phyloP scores from a whole-genome alignment of 768 basidiomycete species.

The Phallus indusiatus region DNA sequence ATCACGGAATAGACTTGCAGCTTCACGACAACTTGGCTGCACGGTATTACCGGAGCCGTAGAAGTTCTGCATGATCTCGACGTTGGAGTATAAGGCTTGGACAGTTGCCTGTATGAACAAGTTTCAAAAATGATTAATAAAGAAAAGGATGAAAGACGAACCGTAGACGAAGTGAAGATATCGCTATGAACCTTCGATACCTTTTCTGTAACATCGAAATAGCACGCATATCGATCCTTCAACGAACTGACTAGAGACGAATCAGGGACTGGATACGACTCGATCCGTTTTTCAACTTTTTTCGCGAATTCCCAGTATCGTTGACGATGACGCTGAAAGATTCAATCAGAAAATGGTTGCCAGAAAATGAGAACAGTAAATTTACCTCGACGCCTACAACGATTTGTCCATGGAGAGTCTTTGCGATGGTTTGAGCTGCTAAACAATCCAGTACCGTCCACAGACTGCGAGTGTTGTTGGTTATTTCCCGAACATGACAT shows the following conservation, averaged over 20 bases:
- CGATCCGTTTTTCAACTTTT: neutral
- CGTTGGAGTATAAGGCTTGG: neutral
- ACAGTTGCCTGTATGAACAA: neutral
- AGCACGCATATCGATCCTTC: neutral
- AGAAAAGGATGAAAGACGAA: neutral
- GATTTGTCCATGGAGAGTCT: neutral
- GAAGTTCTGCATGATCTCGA: neutral
- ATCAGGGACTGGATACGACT: neutral
- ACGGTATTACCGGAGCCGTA: neutral
- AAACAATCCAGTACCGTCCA: neutral
- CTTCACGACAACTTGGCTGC: constrained; percentile 6
- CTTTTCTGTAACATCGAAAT: neutral
- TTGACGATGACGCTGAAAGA: neutral
- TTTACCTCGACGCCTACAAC: neutral
- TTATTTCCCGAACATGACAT: neutral
- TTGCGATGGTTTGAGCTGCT: neutral
- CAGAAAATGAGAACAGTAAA: neutral
- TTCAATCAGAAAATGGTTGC: neutral
- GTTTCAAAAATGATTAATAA: neutral
- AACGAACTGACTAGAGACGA: neutral
- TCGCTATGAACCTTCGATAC: neutral
- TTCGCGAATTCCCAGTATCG: neutral
- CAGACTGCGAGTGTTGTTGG: neutral
- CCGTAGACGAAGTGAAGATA: neutral
- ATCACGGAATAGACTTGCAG: neutral